Base-by-base conservation (phyloP, 495 filamentous ascomycete genomes). In the Talaromyces trachyspermus region DNA sequence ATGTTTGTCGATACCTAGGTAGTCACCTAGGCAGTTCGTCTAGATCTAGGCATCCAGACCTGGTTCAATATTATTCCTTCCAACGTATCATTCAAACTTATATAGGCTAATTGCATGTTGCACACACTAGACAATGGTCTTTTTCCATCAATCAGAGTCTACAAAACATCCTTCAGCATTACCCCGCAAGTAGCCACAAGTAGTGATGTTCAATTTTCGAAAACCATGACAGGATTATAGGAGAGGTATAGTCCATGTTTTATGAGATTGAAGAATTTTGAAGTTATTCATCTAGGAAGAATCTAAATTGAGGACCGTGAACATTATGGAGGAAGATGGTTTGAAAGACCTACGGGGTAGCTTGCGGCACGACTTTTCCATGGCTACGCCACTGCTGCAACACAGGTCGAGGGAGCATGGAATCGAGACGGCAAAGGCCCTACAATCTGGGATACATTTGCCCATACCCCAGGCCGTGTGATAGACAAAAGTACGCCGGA, bases 371-470 rank as follows among this genome's bases (percentile, higher is more conserved):
- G 62, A 67, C 27, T 67, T 67, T 65, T 53, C 18, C 62, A 64
- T n/a, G 64, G 64, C 5, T 67, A 60, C 38, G 62, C 62, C 2
- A 67, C 62, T 27, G 63, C 63, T n/a, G 62, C 62, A 23, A 44
- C 60, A 1, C 84, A 88, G 62, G 79, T 86, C 49, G 84, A 87
- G 70, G 84, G 84, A 35, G 78, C 81, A 17, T 69, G 72, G 53
- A 64, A 79, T 25, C 71, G 71, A 50, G 83, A 87, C 54, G 83
- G 83, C 52, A 78, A 82, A 44, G 81, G 80, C 23, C 70, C 75
- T 35, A 81, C 80, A 24, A 86, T 86, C 64, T 87, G 83, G 83
- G 82, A 87, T 57, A 78, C 72, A 14, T 86, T 86, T 70, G 80
- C 74, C 53, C 71, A 70, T 27, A 80, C 79, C 47, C 77, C 80